These are phyloP conservation scores for Coemansia sp. DNA, from an alignment of 192 early-diverging fungal genomes.

Conservation along the genomic window DNA sequence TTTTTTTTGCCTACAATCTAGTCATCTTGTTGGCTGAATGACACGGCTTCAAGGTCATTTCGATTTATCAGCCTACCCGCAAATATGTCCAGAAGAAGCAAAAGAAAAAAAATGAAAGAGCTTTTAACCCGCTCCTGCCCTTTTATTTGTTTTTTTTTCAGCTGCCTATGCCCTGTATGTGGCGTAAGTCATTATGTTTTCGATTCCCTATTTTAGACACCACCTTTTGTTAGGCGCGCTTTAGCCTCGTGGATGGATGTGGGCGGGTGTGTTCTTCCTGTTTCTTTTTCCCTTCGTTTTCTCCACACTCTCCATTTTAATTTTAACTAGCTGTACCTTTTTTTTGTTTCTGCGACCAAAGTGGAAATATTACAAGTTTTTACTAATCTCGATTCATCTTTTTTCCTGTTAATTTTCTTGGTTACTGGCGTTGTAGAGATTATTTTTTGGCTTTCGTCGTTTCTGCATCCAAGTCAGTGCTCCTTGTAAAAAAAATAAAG, in stretches of 20 bases:
- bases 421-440: constrained; percentile 6
- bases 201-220: not conserved
- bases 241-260: not conserved
- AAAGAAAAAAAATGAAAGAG: not conserved
- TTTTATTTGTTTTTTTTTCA: not conserved
- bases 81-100: not conserved
- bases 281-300: not conserved
- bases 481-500: not conserved
- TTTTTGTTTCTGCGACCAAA: not conserved
- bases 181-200: not conserved
- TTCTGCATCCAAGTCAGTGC: constrained; percentile 12
- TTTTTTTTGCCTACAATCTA: not conserved
- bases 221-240: not conserved
- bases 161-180: not conserved
- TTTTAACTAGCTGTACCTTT: not conserved
- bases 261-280: not conserved
- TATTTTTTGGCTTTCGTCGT: constrained; percentile 4
- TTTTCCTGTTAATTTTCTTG: constrained; percentile 1
- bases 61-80: not conserved
- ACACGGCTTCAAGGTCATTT: not conserved
- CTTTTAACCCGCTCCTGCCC: not conserved
- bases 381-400: not conserved
- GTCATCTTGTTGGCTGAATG: not conserved
- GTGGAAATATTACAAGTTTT: not conserved
- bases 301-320: not conserved